Evolutionary conservation across 202 grass and related monocot species (phyloP), one percentile per base, ranked within the genome.

Genomic region (Panicum virgatum): DNA sequence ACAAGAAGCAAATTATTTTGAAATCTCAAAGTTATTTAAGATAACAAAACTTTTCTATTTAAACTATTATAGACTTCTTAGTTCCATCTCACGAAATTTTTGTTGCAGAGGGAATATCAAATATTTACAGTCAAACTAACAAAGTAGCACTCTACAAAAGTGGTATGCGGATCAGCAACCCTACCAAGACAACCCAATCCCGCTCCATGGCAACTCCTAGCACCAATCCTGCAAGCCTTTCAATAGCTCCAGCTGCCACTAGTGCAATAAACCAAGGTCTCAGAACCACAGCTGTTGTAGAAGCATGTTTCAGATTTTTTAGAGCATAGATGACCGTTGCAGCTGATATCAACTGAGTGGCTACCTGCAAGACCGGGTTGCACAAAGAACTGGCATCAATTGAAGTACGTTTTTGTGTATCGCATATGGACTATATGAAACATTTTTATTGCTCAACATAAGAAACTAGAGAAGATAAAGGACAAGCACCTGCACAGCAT

Each of bases 131-230:
- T 67, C 25, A 79, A 58, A n/a, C n/a, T n/a, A 58, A 83, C 10
- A 39, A 63, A n/a, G 30, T 20, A 67, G 29, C 12, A 82, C 14
- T 59, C 36, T 22, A 29, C 14, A 68, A 62, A 76, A 56, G 13
- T 15, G 64, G 62, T 65, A 82, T 32, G 38, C 65, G 36, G 18
- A 81, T 76, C 26, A 77, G 82, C 57, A 76, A 85, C 30, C 86
- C 66, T 96, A 98, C 96, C 96, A 96, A 61, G 27, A 98, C 92
- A 91, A 96, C 89, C 96, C 96, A 96, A 46, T 98, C 96, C 37
- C 96, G 87, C 74, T 98, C 96, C 92, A 98, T 90, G 42, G 96
- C 54, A 71, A 98, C 89, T 64, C 92, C 96, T 75, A 98, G 67
- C 14, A 92, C 96, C 77, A 92, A 91, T 51, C 91, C 92, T 80